phyloP scores from a whole-genome alignment of 2,329 filamentous ascomycete genomes.

The Metarhizium robertsii region DNA sequence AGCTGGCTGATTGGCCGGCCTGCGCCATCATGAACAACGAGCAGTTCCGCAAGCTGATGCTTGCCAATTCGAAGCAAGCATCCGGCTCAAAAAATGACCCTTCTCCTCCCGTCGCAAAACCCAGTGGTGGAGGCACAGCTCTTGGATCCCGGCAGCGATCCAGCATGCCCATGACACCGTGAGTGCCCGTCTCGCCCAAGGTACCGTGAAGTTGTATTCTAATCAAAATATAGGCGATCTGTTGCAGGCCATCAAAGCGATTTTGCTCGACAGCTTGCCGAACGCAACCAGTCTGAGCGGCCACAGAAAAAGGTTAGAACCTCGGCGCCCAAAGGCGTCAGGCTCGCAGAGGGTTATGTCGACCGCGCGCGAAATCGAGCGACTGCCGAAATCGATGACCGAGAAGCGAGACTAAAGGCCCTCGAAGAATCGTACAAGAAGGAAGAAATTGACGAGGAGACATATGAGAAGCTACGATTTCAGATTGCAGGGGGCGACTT shows the following conservation, averaged over 20 bases:
- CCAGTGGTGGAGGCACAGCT: slow-evolving; percentile 28
- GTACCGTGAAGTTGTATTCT: background rate
- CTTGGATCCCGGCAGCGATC: slow-evolving; percentile 71
- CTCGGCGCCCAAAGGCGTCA: slow-evolving; percentile 73
- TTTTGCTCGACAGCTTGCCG: slow-evolving; percentile 77
- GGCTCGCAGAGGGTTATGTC: slow-evolving; percentile 69
- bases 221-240: slow-evolving; percentile 44
- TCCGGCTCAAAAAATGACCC: slow-evolving; percentile 34
- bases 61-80: slow-evolving; percentile 35
- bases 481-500: slow-evolving; percentile 79
- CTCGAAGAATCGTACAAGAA: slow-evolving; percentile 76
- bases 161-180: slow-evolving; percentile 93
- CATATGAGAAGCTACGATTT: slow-evolving; percentile 64
- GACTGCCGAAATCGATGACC: slow-evolving; percentile 41
- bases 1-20: background rate
- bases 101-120: slow-evolving; percentile 23
- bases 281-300: slow-evolving; percentile 49
- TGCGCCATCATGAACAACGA: slow-evolving; percentile 76
- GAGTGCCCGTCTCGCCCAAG: slow-evolving; percentile 25
- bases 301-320: slow-evolving; percentile 67
- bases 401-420: slow-evolving; percentile 60
- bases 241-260: slow-evolving; percentile 48
- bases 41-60: slow-evolving; percentile 77
- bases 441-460: slow-evolving; percentile 71
- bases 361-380: slow-evolving; percentile 66